These are phyloP conservation scores for Smallanthus sonchifolius DNA, from an alignment of 129 eudicot genomes.

Conservation along the genomic window DNA sequence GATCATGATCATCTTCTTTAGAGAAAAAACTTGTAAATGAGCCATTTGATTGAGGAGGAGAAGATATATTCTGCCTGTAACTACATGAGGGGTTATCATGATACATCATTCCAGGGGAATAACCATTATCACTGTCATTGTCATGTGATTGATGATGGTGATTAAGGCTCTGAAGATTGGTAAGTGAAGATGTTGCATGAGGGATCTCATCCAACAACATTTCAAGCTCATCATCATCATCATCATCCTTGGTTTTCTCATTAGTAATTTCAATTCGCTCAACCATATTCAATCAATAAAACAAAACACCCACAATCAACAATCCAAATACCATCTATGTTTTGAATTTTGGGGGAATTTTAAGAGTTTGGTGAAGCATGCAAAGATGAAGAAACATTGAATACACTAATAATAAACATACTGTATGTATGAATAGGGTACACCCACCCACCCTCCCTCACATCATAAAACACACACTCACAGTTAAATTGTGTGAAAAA, in stretches of 20 bases:
- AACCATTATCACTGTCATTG: slow-evolving; percentile 17
- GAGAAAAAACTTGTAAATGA: slow-evolving; percentile 44
- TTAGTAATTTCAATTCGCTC: slow-evolving; percentile 35
- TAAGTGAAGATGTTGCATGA: slow-evolving; percentile 55
- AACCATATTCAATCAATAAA: slow-evolving; percentile 31
- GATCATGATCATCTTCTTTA: slow-evolving; percentile 38
- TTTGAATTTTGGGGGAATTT: slow-evolving; percentile 11
- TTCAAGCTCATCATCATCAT: slow-evolving; percentile 79
- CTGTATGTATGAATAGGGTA: slow-evolving; percentile 38
- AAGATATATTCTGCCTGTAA: slow-evolving; percentile 41
- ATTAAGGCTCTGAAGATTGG: slow-evolving; percentile 23
- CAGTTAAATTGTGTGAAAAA: slow-evolving; percentile 29
- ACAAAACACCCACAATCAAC: slow-evolving; percentile 30
- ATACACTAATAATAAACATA: slow-evolving; percentile 37
- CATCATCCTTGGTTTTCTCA: slow-evolving; percentile 59
- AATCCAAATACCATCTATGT: slow-evolving; percentile 20
- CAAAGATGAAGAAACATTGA: slow-evolving; percentile 56
- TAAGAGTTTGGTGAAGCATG: slow-evolving; percentile 77
- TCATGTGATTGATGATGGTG: slow-evolving; percentile 20
- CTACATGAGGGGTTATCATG: slow-evolving; percentile 47
- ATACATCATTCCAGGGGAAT: slow-evolving; percentile 34
- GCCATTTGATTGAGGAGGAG: slow-evolving; percentile 41
- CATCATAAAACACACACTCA: slow-evolving; percentile 27
- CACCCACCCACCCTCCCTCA: slow-evolving; percentile 41
- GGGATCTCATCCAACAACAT: slow-evolving; percentile 81